These are phyloP conservation scores for Chlorella variabilis DNA, from an alignment of 163 green algal genomes.

Conservation along the genomic window DNA sequence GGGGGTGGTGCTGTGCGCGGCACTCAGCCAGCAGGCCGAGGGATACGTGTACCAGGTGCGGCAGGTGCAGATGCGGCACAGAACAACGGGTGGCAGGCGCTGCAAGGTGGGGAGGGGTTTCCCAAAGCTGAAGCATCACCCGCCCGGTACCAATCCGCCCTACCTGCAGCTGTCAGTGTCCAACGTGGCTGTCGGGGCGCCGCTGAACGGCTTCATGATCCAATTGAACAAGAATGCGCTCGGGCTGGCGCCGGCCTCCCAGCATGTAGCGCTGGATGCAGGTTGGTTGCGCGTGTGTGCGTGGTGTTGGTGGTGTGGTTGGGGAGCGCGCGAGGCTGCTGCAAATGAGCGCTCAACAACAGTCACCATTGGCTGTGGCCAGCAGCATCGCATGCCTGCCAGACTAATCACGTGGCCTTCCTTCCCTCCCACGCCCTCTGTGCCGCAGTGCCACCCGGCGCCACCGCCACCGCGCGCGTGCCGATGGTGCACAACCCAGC, in stretches of 20 bases:
- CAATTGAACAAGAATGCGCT: slow-evolving; percentile 97
- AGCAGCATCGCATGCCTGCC: too few species aligned
- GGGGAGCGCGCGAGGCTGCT: too few species aligned
- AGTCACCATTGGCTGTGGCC: too few species aligned
- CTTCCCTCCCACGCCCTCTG: too few species aligned
- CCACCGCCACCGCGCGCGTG: slow-evolving; percentile 51
- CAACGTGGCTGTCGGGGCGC: slow-evolving; percentile 31
- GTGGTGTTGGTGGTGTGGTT: too few species aligned
- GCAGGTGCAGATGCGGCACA: neutral
- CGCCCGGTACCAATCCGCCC: too few species aligned
- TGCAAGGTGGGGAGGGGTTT: too few species aligned
- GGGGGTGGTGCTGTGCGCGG: slow-evolving; percentile 69
- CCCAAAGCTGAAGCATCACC: too few species aligned
- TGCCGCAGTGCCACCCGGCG: slow-evolving; percentile 65
- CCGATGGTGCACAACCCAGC: slow-evolving; percentile 54
- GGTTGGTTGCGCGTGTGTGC: too few species aligned
- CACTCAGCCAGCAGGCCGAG: slow-evolving; percentile 34
- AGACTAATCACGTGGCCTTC: too few species aligned
- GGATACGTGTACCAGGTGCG: slow-evolving; percentile 56
- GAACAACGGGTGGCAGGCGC: neutral
- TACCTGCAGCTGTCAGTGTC: slow-evolving; percentile 30
- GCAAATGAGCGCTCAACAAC: too few species aligned
- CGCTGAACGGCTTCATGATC: slow-evolving; percentile 92
- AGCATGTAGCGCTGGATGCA: slow-evolving; percentile 57
- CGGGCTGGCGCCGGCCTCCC: slow-evolving; percentile 72